Conservation (phyloP, 352 stramenopile species). For the Pythium brachiatum region DNA sequence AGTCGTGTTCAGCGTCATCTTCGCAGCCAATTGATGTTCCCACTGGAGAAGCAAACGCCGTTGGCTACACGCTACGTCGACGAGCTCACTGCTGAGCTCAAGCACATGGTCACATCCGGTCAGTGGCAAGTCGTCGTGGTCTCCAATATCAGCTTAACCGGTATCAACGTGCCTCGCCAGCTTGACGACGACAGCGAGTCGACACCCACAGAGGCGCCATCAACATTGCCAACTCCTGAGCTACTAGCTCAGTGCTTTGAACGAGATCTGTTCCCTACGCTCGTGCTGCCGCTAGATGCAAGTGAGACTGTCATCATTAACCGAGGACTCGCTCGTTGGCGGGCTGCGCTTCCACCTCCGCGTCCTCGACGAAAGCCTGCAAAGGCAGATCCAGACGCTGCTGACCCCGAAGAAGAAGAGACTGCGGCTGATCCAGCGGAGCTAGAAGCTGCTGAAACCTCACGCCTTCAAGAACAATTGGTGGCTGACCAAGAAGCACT, state of each 20-base stretch:
- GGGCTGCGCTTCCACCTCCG: slow-evolving; percentile 19
- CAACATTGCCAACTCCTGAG: slow-evolving; percentile 32
- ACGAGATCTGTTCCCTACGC: slow-evolving; percentile 42
- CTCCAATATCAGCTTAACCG: not conserved
- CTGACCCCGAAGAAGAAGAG: slow-evolving; percentile 17
- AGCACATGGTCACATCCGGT: slow-evolving; percentile 1
- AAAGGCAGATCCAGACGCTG: slow-evolving; percentile 6
- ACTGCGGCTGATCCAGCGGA: slow-evolving; percentile 37
- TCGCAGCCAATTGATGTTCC: slow-evolving; percentile 20
- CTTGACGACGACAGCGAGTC: slow-evolving; percentile 14
- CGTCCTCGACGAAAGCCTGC: slow-evolving; percentile 21
- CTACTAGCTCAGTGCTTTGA: slow-evolving; percentile 43
- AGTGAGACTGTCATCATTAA: slow-evolving; percentile 31
- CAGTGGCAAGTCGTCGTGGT: slow-evolving; percentile 22
- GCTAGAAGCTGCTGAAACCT: slow-evolving; percentile 39
- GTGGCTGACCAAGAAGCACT: slow-evolving; percentile 40
- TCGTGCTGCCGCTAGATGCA: slow-evolving; percentile 43
- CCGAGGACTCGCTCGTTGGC: slow-evolving; percentile 36
- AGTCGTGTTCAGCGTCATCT: slow-evolving; percentile 12
- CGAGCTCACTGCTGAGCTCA: slow-evolving; percentile 22
- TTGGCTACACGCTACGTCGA: slow-evolving; percentile 22
- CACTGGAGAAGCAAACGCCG: slow-evolving; percentile 11
- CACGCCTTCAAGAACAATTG: slow-evolving; percentile 46
- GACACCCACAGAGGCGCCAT: not conserved
- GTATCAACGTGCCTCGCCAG: not conserved